These are phyloP conservation scores for Rhodomyrtus psidioides DNA, from an alignment of 441 rosid species.

Conservation along the genomic window DNA sequence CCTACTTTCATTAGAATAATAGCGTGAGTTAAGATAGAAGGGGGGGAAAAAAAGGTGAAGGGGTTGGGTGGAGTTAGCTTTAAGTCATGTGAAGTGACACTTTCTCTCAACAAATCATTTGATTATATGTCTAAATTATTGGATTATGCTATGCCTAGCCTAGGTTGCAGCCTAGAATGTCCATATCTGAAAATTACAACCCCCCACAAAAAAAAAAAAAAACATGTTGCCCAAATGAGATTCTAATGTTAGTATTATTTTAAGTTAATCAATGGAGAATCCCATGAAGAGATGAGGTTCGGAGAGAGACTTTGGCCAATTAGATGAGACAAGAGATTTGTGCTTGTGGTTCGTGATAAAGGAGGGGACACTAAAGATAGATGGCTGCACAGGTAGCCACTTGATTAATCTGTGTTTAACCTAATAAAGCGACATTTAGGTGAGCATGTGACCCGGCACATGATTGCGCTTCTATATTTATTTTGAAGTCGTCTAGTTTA, in stretches of 20 bases:
- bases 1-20: constrained; percentile 20
- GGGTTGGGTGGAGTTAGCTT: constrained; percentile 61
- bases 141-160: constrained; percentile 7
- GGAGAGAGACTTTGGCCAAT: background rate
- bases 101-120: constrained; percentile 4
- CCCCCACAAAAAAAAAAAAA: no score
- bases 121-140: constrained; percentile 7
- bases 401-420: background rate
- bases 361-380: background rate
- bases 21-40: no score
- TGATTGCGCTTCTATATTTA: background rate
- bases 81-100: constrained; percentile 69
- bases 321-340: background rate
- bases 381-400: background rate
- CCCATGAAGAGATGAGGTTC: background rate
- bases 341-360: background rate
- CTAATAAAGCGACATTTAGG: background rate
- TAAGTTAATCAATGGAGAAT: background rate
- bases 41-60: no score
- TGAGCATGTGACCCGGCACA: background rate
- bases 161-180: constrained; percentile 17
- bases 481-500: background rate
- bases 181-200: background rate
- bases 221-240: background rate
- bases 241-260: constrained; percentile 3